Conservation (phyloP, 2,329 filamentous ascomycete species). For the Fusarium sp. region DNA sequence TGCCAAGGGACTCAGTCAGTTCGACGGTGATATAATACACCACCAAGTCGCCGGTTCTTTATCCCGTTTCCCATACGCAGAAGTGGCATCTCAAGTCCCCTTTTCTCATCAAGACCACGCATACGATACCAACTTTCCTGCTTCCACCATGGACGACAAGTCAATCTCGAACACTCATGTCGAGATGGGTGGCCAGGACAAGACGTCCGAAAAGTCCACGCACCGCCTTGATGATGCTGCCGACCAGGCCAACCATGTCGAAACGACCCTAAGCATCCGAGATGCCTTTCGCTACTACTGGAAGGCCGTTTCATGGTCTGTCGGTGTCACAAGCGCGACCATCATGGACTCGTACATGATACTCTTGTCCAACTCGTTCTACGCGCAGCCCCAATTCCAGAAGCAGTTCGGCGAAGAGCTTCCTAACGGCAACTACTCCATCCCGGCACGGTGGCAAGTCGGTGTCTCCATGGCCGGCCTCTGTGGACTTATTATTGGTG, state of each 20-base stretch:
- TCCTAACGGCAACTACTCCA: not conserved
- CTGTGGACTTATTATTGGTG: not conserved
- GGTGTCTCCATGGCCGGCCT: not conserved
- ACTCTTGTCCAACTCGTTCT: slow-evolving; percentile 11
- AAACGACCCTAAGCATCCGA: not conserved
- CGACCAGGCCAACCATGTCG: not conserved
- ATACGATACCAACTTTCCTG: not conserved
- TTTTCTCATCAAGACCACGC: not conserved
- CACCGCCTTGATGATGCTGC: not conserved
- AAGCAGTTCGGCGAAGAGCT: slow-evolving; percentile 7
- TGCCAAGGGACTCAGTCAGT: not conserved
- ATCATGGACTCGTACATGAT: slow-evolving; percentile 25
- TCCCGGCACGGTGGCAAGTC: not conserved
- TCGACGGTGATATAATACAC: not conserved
- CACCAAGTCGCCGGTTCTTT: not conserved
- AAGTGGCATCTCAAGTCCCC: not conserved
- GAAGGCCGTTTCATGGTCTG: slow-evolving; percentile 12
- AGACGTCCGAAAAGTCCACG: not conserved
- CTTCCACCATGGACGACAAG: not conserved
- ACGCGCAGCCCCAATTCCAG: slow-evolving; percentile 9
- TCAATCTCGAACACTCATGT: not conserved
- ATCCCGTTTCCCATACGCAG: not conserved
- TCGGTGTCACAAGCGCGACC: slow-evolving; percentile 11
- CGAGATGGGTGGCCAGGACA: not conserved
- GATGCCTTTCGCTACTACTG: slow-evolving; percentile 13